phyloP scores from a whole-genome alignment of 1,139 yeast species.

The Candida sp. region DNA sequence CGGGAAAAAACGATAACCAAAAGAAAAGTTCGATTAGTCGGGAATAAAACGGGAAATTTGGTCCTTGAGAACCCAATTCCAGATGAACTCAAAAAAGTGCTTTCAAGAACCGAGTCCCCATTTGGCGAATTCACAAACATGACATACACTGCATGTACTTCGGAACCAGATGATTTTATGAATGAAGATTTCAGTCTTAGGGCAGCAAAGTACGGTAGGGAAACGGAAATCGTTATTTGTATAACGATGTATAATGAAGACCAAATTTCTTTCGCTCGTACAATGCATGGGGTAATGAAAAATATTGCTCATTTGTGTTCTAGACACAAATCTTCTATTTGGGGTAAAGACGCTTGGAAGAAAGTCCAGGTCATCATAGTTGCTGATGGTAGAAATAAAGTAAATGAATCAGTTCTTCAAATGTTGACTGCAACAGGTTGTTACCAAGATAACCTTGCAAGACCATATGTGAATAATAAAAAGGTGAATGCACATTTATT shows the following conservation, averaged over 20 bases:
- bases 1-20: constrained; percentile 32
- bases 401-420: constrained; percentile 78
- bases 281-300: constrained; percentile 90
- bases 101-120: constrained; percentile 75
- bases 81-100: constrained; percentile 70
- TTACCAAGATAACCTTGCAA: constrained; percentile 94
- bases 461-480: constrained; percentile 86
- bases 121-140: constrained; percentile 88
- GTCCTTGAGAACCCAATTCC: constrained; percentile 94
- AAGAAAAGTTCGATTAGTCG: constrained; percentile 60
- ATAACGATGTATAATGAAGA: constrained; percentile 97
- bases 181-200: constrained; percentile 79
- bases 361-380: constrained; percentile 88
- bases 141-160: constrained; percentile 93
- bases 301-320: constrained; percentile 85
- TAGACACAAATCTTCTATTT: constrained; percentile 73
- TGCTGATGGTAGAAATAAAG: constrained; percentile 90
- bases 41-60: constrained; percentile 65
- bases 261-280: constrained; percentile 82
- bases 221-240: constrained; percentile 85
- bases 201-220: constrained; percentile 80
- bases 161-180: constrained; percentile 83
- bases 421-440: constrained; percentile 91
- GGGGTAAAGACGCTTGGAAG: constrained; percentile 98
- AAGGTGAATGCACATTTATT: constrained; percentile 90